phyloP scores from a whole-genome alignment of 169 alveolate species.

The Plasmodium malariae region DNA sequence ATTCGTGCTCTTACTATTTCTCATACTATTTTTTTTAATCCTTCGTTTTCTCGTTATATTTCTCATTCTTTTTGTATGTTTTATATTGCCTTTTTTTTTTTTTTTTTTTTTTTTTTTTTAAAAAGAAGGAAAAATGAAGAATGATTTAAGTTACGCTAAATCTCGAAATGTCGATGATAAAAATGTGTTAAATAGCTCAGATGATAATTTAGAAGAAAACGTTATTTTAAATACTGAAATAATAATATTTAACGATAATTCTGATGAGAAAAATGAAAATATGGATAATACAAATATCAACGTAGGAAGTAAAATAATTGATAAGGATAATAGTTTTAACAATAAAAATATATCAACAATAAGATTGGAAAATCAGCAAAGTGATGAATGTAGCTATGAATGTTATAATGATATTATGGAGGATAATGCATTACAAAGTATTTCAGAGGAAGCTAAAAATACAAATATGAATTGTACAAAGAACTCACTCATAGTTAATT shows the following conservation, averaged over 20 bases:
- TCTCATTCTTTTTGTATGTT: not conserved
- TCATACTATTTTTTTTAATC: too few species aligned
- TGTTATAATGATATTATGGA: slow-evolving; percentile 14
- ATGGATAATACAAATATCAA: not conserved
- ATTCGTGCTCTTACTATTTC: too few species aligned
- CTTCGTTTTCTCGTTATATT: not conserved
- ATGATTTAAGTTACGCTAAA: slow-evolving; percentile 3
- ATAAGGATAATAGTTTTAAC: not conserved
- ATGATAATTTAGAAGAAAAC: not conserved
- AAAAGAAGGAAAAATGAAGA: slow-evolving; percentile 25
- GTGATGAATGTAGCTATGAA: slow-evolving; percentile 11
- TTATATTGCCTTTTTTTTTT: not conserved
- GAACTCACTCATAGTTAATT: not conserved
- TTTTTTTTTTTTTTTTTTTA: not conserved
- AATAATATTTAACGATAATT: not conserved
- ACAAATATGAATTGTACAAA: not conserved
- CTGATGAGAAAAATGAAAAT: not conserved
- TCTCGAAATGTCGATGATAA: slow-evolving; percentile 4
- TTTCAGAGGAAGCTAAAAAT: not conserved
- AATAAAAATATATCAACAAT: not conserved
- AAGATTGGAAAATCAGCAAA: slow-evolving; percentile 3
- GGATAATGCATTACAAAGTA: not conserved
- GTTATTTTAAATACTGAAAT: not conserved
- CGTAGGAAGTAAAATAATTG: not conserved
- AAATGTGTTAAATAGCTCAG: not conserved